Evolutionary conservation across 2,329 filamentous ascomycete species (phyloP).

Genomic region (Colletotrichum brevisporum): DNA sequence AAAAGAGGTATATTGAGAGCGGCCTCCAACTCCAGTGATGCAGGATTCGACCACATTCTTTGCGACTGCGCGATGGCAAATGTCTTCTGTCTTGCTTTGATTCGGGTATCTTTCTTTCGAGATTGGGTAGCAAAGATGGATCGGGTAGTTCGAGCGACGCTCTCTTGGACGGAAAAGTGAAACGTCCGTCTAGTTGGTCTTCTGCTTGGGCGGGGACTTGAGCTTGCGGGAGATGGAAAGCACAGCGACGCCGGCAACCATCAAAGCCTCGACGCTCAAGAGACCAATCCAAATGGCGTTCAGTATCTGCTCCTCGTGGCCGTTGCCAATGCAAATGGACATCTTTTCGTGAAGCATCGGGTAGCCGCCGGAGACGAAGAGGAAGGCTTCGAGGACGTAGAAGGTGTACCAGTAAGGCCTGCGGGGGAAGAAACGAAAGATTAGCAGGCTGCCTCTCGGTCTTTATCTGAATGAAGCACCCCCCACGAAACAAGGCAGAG

Average conservation of each 20-base stretch:
- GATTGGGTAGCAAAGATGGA: constrained; percentile 5
- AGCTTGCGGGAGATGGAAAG: constrained; percentile 49
- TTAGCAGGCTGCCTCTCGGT: constrained; percentile 7
- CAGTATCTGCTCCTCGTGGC: constrained; percentile 56
- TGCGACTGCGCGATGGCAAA: not conserved
- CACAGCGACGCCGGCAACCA: constrained; percentile 58
- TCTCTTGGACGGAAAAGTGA: no score
- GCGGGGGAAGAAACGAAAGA: not conserved
- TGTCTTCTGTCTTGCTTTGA: not conserved
- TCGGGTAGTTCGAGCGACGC: not conserved
- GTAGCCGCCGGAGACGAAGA: constrained; percentile 41
- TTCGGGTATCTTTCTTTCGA: constrained; percentile 10
- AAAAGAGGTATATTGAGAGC: constrained; percentile 14
- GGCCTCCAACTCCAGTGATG: constrained; percentile 4
- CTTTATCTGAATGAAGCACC: not conserved
- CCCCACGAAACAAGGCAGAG: not conserved
- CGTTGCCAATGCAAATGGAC: constrained; percentile 46
- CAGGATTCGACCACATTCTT: constrained; percentile 1
- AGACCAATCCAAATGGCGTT: constrained; percentile 64
- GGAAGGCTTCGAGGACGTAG: constrained; percentile 43
- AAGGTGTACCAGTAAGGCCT: constrained; percentile 44
- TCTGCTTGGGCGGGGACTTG: constrained; percentile 40
- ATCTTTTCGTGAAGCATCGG: constrained; percentile 48
- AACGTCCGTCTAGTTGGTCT: constrained; percentile 5
- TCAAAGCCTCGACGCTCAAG: constrained; percentile 59